Base-by-base conservation (phyloP, 148 eudicot genomes). In the Vaccinium vitisidaea region DNA sequence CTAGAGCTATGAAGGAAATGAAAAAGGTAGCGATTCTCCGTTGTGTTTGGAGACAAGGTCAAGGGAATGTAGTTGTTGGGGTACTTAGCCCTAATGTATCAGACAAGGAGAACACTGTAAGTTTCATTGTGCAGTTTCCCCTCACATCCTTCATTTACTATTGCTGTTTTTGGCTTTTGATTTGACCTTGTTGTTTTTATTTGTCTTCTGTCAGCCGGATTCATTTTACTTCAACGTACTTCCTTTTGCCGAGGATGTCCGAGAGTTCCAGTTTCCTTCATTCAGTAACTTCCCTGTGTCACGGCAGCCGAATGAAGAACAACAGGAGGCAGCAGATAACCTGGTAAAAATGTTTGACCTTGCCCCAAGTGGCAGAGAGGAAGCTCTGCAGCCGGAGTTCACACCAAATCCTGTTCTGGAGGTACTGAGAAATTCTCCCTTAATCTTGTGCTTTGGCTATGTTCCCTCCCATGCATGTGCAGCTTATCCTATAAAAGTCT, bases 41-140 rank as follows among this genome's bases (percentile, higher is more conserved):
- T 36, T 97, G 99, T 87, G 98, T 95, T 65, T 97, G 95, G 92
- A 95, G 98, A 90, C 98, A 97, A 88, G 96, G 99, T 59, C 99
- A 97, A 89, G 84, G 88, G 52, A 91, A 89, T 91, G 98, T 95
- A 80, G 95, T 95, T 56, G 86, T 97, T 61, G 99, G 96, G 79
- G 94, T 95, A 83, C 87, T 97, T 87, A 87, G 98, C 84, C 99
- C 99, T 80, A 94, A 95, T 91, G 75, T 95, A 32, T 94, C 99
- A 71, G 88, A 86, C 30, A 94, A 91, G 69, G 94, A 92, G 27
- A 88, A 88, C 87, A 84, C 91, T 84, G 99, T 97, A 87, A 95
- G 98, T 89, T 63, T 77, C 49, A 76, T 2, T 2, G 19, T 65
- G 59, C 80, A 79, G 75, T 58, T 32, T 63, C 55, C 32, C 55